Evolutionary conservation across 495 filamentous ascomycete species (phyloP), one percentile per base, ranked within the genome.

Genomic region (Aspergillus panamensis): DNA sequence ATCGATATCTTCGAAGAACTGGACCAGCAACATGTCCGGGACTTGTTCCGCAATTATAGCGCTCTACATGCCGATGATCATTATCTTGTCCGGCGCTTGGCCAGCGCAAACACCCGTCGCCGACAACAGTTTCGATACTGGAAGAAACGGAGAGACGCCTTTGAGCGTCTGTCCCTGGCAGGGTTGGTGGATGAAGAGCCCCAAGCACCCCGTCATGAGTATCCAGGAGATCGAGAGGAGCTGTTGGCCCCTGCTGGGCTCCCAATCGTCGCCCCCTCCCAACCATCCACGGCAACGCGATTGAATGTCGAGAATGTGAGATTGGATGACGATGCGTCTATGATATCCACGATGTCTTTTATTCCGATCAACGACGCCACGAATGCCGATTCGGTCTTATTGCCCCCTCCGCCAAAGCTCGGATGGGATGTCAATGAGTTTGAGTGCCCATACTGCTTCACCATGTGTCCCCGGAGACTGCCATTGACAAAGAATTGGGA

Each of bases 71-170:
- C 32, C 8, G 51, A 40, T 21, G 17, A 31, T 25, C 17, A 53
- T 19, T 53, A 53, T 31, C 51, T 53, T 8, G 5, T 53, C 17
- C 35, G 8, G 13, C 32, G 51, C 7, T 25, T 53, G 20, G 51
- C 51, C 19, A 53, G 14, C 33, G 51, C 51, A 10, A 53, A 53
- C 19, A 53, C 51, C 9, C 33, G 51, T 20, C 32, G 51, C 8
- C 42, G 51, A 53, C 51, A 53, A 16, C 51, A 53, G 39, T 53
- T 53, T 19, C 33, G 51, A n/a, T 53, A 53, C 13, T 53, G 33
- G 51, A 53, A 53, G 9, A 53, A 52, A 40, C 31, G 50, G 31
- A 52, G 35, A n/a, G 35, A 37, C 0, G 19, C n/a, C 8, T 52
- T 42, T 30, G 48, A 50, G 14, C 48, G 19, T 3, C 16, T 50